phyloP scores from a whole-genome alignment of 2,329 filamentous ascomycete species.

The Microdochium bolleyi region DNA sequence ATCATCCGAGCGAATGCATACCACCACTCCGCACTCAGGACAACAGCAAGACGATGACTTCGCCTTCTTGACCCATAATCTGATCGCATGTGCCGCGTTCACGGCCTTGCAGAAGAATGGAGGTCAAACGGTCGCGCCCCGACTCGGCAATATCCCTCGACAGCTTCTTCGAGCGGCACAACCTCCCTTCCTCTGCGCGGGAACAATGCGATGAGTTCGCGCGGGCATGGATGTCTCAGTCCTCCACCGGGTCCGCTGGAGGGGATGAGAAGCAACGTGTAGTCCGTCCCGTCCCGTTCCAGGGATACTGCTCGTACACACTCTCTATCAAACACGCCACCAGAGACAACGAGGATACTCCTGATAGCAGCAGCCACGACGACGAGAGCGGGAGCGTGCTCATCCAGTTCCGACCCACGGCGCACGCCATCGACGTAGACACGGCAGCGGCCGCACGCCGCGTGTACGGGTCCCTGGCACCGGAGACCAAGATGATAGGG shows the following conservation, averaged over 20 bases:
- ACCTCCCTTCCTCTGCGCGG: not conserved
- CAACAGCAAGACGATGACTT: no score
- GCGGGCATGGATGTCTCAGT: not conserved
- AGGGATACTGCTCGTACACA: slow-evolving; percentile 47
- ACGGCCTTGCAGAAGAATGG: no score
- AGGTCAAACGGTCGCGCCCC: no score
- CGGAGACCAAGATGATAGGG: slow-evolving; percentile 28
- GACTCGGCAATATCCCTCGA: not conserved
- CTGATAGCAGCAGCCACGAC: not conserved
- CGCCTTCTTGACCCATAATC: no score
- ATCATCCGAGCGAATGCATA: no score
- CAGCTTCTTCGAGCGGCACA: not conserved
- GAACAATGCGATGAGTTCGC: not conserved
- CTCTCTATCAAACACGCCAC: slow-evolving; percentile 26
- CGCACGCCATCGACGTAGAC: slow-evolving; percentile 30
- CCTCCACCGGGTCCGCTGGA: no score
- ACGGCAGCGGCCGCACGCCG: slow-evolving; percentile 26
- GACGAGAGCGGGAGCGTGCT: slow-evolving; percentile 8
- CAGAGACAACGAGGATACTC: not conserved
- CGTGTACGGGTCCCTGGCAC: slow-evolving; percentile 32
- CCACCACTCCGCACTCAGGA: no score
- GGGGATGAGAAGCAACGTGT: no score
- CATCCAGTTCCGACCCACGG: slow-evolving; percentile 39
- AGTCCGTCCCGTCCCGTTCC: slow-evolving; percentile 24
- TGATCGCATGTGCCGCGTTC: no score